Conservation (phyloP, 2,329 filamentous ascomycete genomes). For the Ascochyta viciae-villosae region DNA sequence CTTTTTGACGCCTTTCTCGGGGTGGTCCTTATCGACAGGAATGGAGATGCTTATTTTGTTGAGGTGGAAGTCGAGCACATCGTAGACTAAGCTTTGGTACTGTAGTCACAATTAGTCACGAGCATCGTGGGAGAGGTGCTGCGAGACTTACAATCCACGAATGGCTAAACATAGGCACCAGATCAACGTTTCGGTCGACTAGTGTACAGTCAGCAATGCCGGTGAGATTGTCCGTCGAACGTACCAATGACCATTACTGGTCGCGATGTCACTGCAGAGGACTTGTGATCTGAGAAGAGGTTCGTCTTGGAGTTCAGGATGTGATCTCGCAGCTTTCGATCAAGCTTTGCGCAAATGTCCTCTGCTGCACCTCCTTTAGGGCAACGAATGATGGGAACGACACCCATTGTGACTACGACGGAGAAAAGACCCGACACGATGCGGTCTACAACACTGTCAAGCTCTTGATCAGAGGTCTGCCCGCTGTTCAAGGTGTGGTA, state of each 20-base stretch:
- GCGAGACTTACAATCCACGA: conserved; percentile 69
- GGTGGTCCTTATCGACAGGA: conserved; percentile 77
- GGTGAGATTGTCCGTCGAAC: conserved; percentile 58
- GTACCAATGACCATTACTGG: conserved; percentile 93
- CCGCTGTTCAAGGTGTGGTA: conserved; percentile 98
- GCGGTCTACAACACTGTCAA: conserved; percentile 85
- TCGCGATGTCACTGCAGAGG: conserved; percentile 67
- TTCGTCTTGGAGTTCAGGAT: conserved; percentile 98
- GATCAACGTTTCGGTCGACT: conserved; percentile 91
- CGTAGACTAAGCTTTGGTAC: conserved; percentile 84
- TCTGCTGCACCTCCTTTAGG: conserved; percentile 93
- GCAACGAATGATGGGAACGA: conserved; percentile 94
- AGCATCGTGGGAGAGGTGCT: neutral
- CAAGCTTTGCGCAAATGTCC: conserved; percentile 91
- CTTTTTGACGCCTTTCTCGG: conserved; percentile 77
- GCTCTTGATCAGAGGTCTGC: conserved; percentile 85
- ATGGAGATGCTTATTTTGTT: conserved; percentile 95
- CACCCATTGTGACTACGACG: conserved; percentile 98
- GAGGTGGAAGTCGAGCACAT: conserved; percentile 79
- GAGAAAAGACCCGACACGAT: conserved; percentile 98
- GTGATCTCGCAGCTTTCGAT: conserved; percentile 94
- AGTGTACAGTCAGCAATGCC: conserved; percentile 54
- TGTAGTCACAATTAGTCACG: conserved; percentile 1
- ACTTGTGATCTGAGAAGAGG: conserved; percentile 79
- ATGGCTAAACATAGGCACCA: conserved; percentile 98